Conservation (phyloP, 2,329 filamentous ascomycete species). For the Talaromyces albobiverticillius region DNA sequence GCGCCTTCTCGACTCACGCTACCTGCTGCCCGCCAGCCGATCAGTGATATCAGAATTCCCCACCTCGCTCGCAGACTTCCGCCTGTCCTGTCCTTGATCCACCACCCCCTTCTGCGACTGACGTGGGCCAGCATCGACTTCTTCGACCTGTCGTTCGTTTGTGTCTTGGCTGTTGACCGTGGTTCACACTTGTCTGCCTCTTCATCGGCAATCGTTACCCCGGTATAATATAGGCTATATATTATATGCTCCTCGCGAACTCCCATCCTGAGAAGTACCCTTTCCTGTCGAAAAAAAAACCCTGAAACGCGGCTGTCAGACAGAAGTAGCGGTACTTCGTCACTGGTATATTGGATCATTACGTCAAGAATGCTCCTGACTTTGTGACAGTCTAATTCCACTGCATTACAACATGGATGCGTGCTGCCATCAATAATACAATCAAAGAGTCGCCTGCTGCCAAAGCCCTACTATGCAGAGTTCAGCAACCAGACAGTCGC, state of each 20-base stretch:
- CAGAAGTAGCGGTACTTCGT: too few species aligned
- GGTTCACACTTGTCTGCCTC: not conserved
- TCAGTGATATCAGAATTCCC: constrained; percentile 13
- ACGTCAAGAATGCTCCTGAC: constrained; percentile 1
- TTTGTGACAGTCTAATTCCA: not conserved
- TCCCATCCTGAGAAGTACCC: too few species aligned
- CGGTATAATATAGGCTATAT: too few species aligned
- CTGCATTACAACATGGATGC: constrained; percentile 9
- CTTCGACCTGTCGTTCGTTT: not conserved
- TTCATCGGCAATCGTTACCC: not conserved
- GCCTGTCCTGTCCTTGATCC: not conserved
- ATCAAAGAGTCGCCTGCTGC: not conserved
- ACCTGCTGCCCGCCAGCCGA: too few species aligned
- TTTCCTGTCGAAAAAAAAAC: too few species aligned
- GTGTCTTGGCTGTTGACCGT: not conserved
- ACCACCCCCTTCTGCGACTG: not conserved
- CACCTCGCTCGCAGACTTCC: constrained; percentile 2
- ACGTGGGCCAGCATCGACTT: not conserved
- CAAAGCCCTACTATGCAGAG: constrained; percentile 8
- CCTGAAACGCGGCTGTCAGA: too few species aligned
- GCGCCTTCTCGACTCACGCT: too few species aligned
- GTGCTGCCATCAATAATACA: constrained; percentile 1
- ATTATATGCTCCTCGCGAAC: too few species aligned
- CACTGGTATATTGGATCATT: not conserved
- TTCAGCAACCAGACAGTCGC: constrained; percentile 8